Evolutionary conservation across 306 rosid species (phyloP).

Genomic region (Castanea crenata): DNA sequence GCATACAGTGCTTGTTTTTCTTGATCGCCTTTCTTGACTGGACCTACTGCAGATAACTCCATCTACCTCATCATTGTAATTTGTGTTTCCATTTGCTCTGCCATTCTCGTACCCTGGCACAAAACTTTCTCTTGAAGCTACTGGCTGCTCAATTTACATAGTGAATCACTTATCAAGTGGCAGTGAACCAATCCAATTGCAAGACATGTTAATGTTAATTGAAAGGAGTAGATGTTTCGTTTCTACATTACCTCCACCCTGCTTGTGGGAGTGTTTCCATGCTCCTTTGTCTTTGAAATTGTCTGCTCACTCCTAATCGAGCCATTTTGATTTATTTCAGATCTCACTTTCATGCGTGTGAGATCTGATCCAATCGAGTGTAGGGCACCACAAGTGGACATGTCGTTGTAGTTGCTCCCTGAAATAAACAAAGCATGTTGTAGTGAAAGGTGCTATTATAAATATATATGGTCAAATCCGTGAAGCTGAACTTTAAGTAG

Average conservation of each 20-base stretch:
- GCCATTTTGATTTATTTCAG: slow-evolving; percentile 41
- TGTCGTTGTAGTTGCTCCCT: slow-evolving; percentile 53
- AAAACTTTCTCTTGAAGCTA: slow-evolving; percentile 79
- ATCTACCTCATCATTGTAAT: slow-evolving; percentile 51
- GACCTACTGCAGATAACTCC: slow-evolving; percentile 43
- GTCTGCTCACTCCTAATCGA: slow-evolving; percentile 54
- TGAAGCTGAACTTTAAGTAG: neutral
- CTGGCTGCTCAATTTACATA: slow-evolving; percentile 53
- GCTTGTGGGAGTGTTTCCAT: slow-evolving; percentile 76
- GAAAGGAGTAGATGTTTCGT: neutral
- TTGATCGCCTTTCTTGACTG: slow-evolving; percentile 66
- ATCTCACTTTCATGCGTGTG: slow-evolving; percentile 79
- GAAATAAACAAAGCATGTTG: slow-evolving; percentile 24
- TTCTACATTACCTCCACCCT: slow-evolving; percentile 43
- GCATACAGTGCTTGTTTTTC: slow-evolving; percentile 90
- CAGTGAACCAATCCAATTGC: neutral
- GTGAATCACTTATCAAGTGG: neutral
- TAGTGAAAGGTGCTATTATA: neutral
- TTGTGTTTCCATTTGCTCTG: slow-evolving; percentile 44
- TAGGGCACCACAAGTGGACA: slow-evolving; percentile 82
- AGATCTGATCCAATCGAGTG: slow-evolving; percentile 90
- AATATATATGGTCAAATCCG: neutral
- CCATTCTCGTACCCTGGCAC: slow-evolving; percentile 50
- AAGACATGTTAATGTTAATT: neutral
- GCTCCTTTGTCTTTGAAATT: slow-evolving; percentile 42